Conservation (phyloP, 441 rosid species). For the Populus tomentosa region DNA sequence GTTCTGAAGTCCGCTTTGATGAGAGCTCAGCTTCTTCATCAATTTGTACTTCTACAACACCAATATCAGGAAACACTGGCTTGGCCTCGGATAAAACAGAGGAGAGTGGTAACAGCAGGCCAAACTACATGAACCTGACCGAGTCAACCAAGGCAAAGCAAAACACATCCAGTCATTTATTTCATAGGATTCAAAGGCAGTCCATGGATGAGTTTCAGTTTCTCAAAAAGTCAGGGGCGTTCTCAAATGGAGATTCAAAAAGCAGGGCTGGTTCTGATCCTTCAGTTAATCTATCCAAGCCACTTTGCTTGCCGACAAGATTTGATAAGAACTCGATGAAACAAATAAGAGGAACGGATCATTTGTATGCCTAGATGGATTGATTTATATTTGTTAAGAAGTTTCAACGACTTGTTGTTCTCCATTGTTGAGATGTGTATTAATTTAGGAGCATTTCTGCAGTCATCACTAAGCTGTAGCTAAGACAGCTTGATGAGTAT, state of each 20-base stretch:
- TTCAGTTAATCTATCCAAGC: conserved; percentile 45
- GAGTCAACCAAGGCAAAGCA: conserved; percentile 84
- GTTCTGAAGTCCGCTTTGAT: conserved; percentile 61
- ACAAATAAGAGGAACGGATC: conserved; percentile 23
- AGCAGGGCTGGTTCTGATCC: conserved; percentile 46
- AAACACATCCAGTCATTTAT: conserved; percentile 24
- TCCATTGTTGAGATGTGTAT: conserved; percentile 15
- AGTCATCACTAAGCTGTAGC: conserved; percentile 16
- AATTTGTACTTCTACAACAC: conserved; percentile 67
- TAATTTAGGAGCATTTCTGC: conserved; percentile 8
- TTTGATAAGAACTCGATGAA: conserved; percentile 40
- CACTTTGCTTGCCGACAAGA: conserved; percentile 47
- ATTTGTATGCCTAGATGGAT: conserved; percentile 26
- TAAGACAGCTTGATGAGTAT: conserved; percentile 10
- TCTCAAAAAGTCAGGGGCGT: conserved; percentile 45
- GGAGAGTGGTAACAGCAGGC: conserved; percentile 45
- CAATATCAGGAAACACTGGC: conserved; percentile 49
- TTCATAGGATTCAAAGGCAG: conserved; percentile 54
- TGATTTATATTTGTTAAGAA: conserved; percentile 11
- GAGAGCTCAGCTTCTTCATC: conserved; percentile 80
- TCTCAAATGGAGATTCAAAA: conserved; percentile 44
- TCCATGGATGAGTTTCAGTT: conserved; percentile 96
- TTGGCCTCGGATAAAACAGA: conserved; percentile 53
- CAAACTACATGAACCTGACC: conserved; percentile 80
- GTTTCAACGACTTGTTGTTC: conserved; percentile 72